Evolutionary conservation across 140 eudicot species (phyloP), one percentile per base, ranked within the genome.

Genomic region (Eryngium alpinum): DNA sequence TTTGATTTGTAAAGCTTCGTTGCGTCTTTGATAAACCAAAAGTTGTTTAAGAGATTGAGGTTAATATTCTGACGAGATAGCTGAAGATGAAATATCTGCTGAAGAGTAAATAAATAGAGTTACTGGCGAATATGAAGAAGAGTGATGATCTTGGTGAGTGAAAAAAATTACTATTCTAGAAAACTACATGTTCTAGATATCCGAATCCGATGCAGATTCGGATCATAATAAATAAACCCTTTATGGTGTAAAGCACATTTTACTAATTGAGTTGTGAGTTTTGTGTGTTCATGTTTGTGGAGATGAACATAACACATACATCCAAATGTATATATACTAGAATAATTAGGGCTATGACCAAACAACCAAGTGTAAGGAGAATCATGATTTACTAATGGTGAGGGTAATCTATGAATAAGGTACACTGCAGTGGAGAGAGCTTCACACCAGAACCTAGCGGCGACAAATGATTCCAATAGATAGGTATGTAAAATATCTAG

Each of bases 271-370:
- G 75, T 27, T 17, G 15, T 70, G 49, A 70, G 75, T 70, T 70
- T 70, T 70, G 75, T 31, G 75, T 50, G 49, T 16, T 70, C 50
- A 31, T 70, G 49, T 33, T 21, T 9, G 32, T 46, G 46, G 31
- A 69, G 75, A 69, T 69, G 46, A 25, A 66, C 72, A 66, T 66
- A 66, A 66, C 72, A 66, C 29, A 65, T 21, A 16, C 72, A 66
- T 28, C 43, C 72, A 66, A 66, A 66, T 13, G 43, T 66, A 28
- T 38, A 9, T n/a, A 66, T 19, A 66, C 72, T 16, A 28, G 72
- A 27, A 28, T 66, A 66, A 66, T 66, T 9, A 1, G 24, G 73
- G 14, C 10, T 67, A 16, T 17, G 24, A 67, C 24, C 73, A 67
- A 67, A 67, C 28, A 67, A 29, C 10, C 10, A 22, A 67, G 73